These are phyloP conservation scores for Falciphora oryzae DNA, from an alignment of 2,329 filamentous ascomycete species.

Conservation along the genomic window DNA sequence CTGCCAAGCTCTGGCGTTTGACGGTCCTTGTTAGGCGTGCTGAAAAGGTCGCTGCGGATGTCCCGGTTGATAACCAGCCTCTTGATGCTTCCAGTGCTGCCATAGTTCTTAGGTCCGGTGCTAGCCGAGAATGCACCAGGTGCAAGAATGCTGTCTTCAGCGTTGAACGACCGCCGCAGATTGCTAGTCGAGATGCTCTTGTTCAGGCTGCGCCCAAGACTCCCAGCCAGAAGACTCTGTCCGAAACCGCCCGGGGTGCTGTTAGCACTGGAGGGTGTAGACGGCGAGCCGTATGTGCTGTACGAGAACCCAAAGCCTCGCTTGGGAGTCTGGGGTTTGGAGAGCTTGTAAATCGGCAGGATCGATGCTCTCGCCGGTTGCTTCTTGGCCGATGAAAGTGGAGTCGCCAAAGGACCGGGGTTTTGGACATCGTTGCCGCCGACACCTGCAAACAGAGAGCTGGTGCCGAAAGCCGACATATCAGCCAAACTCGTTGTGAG, in stretches of 20 bases:
- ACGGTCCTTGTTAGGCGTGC: slow-evolving; percentile 51
- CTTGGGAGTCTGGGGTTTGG: slow-evolving; percentile 77
- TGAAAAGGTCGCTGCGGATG: slow-evolving; percentile 68
- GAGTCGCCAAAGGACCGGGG: slow-evolving; percentile 86
- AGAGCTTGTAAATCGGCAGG: slow-evolving; percentile 79
- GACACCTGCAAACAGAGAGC: slow-evolving; percentile 76
- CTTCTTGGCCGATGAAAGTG: slow-evolving; percentile 66
- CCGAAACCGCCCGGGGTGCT: slow-evolving; percentile 65
- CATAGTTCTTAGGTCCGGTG: slow-evolving; percentile 56
- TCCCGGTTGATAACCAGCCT: slow-evolving; percentile 89
- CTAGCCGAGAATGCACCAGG: slow-evolving; percentile 78
- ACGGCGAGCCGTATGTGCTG: slow-evolving; percentile 82
- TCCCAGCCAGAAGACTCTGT: slow-evolving; percentile 60
- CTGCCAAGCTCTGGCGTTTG: slow-evolving; percentile 32
- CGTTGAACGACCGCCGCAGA: slow-evolving; percentile 72
- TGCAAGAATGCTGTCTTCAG: slow-evolving; percentile 79
- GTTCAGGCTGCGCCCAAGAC: slow-evolving; percentile 64
- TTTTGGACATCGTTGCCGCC: slow-evolving; percentile 57
- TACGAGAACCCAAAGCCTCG: slow-evolving; percentile 89
- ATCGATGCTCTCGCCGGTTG: slow-evolving; percentile 69
- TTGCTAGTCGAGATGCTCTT: slow-evolving; percentile 90
- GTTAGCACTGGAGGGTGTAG: slow-evolving; percentile 58
- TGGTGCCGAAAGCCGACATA: slow-evolving; percentile 82
- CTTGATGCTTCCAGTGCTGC: slow-evolving; percentile 70
- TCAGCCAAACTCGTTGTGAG: slow-evolving; percentile 77